Base-by-base conservation (phyloP, 73 alveolate genomes). In the Paramecium sexaurelia region DNA sequence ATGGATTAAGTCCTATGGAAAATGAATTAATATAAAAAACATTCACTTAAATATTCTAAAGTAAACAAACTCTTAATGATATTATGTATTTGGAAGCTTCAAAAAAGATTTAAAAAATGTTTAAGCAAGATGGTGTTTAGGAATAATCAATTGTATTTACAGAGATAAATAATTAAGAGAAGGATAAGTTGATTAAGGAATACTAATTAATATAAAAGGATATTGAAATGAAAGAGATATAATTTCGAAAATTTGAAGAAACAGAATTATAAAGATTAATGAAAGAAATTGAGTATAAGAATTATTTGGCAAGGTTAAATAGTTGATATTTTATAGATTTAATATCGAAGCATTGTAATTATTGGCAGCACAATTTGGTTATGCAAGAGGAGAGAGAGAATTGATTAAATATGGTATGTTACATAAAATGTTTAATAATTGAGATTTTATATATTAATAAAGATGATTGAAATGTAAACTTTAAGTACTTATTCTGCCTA, bases 61-160 rank as follows among this genome's bases (percentile, higher is more conserved):
- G 90, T 5, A 78, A 78, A 41, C n/a, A 78, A 39, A 78, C 90
- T 6, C 55, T 13, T 9, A 78, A 78, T 43, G 90, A 78, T 45
- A 78, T 78, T 9, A 78, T 78, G 7, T 78, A 78, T 43, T 37
- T 19, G 7, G 90, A 78, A 24, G 90, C 90, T 3, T 78, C 35
- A 61, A 78, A 17, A 13, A 78, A 33, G 43, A 78, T 78, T 1
- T 20, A 13, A 0, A 78, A 78, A 43, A 78, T 78, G 90, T 78
- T 78, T 24, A 78, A 78, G n/a, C 10, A 26, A 7, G 43, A 71
- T 11, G 57, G 61, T 5, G 39, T n/a, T 71, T 33, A 71, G 15
- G 86, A 71, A 71, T 71, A 71, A 36, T 71, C 86, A 3, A 71
- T 71, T 5, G 83, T 61, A 3, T 61, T 61, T 29, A 61, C 45